These are phyloP conservation scores for Globisporangium echinulatum DNA, from an alignment of 352 stramenopile species.

Conservation along the genomic window DNA sequence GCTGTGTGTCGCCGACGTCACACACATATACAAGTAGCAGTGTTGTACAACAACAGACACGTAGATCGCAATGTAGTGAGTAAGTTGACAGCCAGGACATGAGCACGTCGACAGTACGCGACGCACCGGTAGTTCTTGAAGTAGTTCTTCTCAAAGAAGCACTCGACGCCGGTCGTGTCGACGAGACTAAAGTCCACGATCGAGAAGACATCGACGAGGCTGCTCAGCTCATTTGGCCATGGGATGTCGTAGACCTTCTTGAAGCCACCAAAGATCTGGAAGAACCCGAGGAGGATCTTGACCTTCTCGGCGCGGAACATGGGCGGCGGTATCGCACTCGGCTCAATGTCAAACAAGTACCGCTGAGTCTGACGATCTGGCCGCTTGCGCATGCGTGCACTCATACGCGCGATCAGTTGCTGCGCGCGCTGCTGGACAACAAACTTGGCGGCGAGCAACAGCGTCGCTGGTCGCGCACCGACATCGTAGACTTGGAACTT, in stretches of 20 bases:
- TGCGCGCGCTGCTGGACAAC: slow-evolving; percentile 19
- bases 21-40: neutral
- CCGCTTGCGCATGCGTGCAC: slow-evolving; percentile 1
- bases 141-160: slow-evolving; percentile 56
- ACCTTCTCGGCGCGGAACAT: slow-evolving; percentile 59
- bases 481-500: slow-evolving; percentile 44
- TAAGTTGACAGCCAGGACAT: neutral
- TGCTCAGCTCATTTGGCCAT: slow-evolving; percentile 52
- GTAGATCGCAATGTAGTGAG: neutral
- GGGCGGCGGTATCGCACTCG: slow-evolving; percentile 13
- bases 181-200: slow-evolving; percentile 66
- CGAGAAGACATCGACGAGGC: slow-evolving; percentile 60
- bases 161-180: slow-evolving; percentile 58
- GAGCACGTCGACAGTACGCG: neutral
- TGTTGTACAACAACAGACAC: neutral
- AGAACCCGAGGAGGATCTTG: slow-evolving; percentile 74
- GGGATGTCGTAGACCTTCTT: slow-evolving; percentile 71
- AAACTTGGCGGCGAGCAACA: slow-evolving; percentile 22
- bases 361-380: neutral
- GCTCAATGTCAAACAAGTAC: slow-evolving; percentile 40
- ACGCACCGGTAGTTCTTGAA: slow-evolving; percentile 49
- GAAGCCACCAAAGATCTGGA: slow-evolving; percentile 69
- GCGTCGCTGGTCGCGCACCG: slow-evolving; percentile 7
- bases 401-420: slow-evolving; percentile 8
- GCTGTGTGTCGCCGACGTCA: slow-evolving; percentile 11